Evolutionary conservation across 305 asterid species (phyloP), one percentile per base, ranked within the genome.

Genomic region (Fraxinus platypoda): DNA sequence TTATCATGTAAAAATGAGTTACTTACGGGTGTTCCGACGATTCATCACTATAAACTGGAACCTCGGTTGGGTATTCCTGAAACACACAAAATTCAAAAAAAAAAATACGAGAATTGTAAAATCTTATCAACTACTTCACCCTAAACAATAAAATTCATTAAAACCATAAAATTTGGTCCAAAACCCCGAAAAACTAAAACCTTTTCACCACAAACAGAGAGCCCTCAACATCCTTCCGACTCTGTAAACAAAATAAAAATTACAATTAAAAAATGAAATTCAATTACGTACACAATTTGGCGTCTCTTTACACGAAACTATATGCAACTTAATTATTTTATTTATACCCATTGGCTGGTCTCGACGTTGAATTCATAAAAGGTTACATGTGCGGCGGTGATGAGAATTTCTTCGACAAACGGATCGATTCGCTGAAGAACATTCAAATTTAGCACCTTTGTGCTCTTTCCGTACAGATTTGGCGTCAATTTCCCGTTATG

Each of bases 1-100:
- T 21, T 19, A 21, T n/a, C 70, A 21, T 8, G 4, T 57, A 21
- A 26, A 75, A 57, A 13, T 13, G 77, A 81, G 74, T 19, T 75
- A 85, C 87, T 78, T 74, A 93, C 98, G 97, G 78, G 78, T 88
- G 80, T 88, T 91, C 74, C 92, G 88, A 57, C 94, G 89, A 91
- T 95, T 95, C 97, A 95, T 92, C 12, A 93, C 98, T 79, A 93
- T 90, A 84, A 95, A 93, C 85, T 93, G 98, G 84, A 91, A 95
- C 81, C 91, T 90, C 33, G 98, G 98, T 75, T 89, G 92, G 68
- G 93, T 83, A 80, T 88, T 92, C 93, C 98, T 95, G 95, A 70
- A 88, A 89, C 84, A 80, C 34, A 11, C 52, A 46, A 79, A 2
- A 80, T 2, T 81, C 43, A 30, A 35, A 83, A 43, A 71, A 76